Base-by-base conservation (phyloP, 140 eudicot genomes). In the Bidens hawaiensis region DNA sequence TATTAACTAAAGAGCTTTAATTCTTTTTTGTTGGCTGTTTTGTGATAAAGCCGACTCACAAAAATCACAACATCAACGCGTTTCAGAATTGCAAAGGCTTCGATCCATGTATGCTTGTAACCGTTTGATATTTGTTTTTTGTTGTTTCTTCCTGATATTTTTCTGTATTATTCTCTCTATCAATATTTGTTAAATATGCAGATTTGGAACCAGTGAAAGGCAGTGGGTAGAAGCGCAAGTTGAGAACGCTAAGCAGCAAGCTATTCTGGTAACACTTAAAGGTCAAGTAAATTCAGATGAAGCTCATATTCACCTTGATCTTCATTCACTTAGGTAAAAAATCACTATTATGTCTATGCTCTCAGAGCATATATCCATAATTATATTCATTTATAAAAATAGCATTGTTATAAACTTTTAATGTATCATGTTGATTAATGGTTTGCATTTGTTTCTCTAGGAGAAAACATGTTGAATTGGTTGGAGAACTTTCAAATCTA, bases 221-320 rank as follows among this genome's bases (percentile, higher is more conserved):
- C 99, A 93, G 60, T 88, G 99, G 99, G 95, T 93, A n/a, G 99
- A 88, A 78, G 99, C 99, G 36, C 99, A 93, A 81, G 99, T 93
- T 67, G 97, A 93, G 82, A 93, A 93, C 78, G 90, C 99, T 27
- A 93, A 93, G 71, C 99, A 93, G 75, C 99, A 93, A 83, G 96
- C 99, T 48, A 78, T 85, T 65, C 85, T 93, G 17, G 60, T 78
- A 72, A 69, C 99, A 62, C 94, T 93, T 45, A 93, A 88, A 80
- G 72, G 84, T 81, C 99, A 93, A 85, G 99, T 93, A 50, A 84
- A 85, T 62, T 93, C 99, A 17, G 99, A 88, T 71, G 99, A 93
- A 85, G 97, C 99, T 78, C 99, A 93, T 66, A 88, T 88, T 73
- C 99, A 93, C 68, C 90, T 85, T 62, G 99, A 93, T 79, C 95